Evolutionary conservation across 352 stramenopile species (phyloP), one percentile per base, ranked within the genome.

Genomic region (Phytophthora colocasiae): DNA sequence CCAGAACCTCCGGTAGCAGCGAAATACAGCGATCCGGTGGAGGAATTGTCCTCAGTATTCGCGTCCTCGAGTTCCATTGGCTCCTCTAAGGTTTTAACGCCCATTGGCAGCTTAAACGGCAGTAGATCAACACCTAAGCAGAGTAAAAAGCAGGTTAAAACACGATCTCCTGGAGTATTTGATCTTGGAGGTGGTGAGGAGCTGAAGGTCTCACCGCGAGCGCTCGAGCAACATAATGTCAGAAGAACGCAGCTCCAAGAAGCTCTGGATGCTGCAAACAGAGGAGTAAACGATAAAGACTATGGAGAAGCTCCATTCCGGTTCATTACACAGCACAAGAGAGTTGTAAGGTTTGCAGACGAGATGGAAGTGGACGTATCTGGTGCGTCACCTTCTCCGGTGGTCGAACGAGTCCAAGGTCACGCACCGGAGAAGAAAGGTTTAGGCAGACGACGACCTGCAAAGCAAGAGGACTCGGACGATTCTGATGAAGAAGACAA

Each of bases 221-320:
- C 75, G 27, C 44, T 87, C 17, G 55, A 72, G n/a, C 66, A 65
- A 40, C 75, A 91, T 52, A 55, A 69, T 15, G 48, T 53, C 14
- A 66, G 82, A 6, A 77, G 60, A 9, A 77, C 66, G 9, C 66
- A 77, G 31, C 54, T 91, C 22, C 69, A 89, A 71, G 73, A 71
- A 48, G 82, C 78, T 14, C 56, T 91, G 26, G 82, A 89, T 53
- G 68, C 67, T 57, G 55, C 43, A 44, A 19, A 19, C 19, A 58
- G 22, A 4, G 31, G 2, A 12, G 27, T 7, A 15, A 27, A 12
- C 27, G 70, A 69, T 39, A 60, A 66, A 31, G 26, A 46, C 24
- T 14, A 31, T 57, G 56, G 57, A 63, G 61, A 78, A 41, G 82
- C 82, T 22, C 80, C 80, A 15, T 91, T 91, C 51, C 61, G 78